Base-by-base conservation (phyloP, 768 basidiomycete species). In the Auricularia cornea region DNA sequence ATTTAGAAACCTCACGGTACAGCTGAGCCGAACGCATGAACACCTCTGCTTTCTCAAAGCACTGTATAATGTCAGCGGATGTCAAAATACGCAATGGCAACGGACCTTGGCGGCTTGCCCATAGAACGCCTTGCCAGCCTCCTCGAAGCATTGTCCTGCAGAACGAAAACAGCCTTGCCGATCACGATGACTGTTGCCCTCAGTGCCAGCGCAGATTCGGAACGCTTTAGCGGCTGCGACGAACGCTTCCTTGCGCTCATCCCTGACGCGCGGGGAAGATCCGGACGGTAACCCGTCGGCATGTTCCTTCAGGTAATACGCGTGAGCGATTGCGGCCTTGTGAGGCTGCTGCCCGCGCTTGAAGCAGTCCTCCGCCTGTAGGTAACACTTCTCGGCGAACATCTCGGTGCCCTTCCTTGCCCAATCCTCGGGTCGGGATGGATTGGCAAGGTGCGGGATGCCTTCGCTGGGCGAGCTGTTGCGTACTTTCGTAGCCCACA, bases 291-390 rank as follows among this genome's bases (percentile, higher is more conserved):
- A 54, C 68, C 63, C 44, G 2, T 78, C 73, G 10, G 86, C 86
- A 31, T 77, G 69, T 65, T 83, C 80, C 61, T 84, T 79, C 4
- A 85, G 76, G 60, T 79, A 75, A 66, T 83, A 86, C 0, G 86
- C 83, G 8, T 79, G 65, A 2, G 84, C 78, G 11, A 85, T 76
- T 2, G 71, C 75, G 18, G 72, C 78, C 70, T 85, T 77, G 18
- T 77, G 76, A 0, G 65, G 71, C 59, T 76, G 68, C 1, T 65
- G 71, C 1, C 86, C 87, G 3, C 80, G 77, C 57, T 79, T 76
- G 54, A 80, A 86, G 62, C 82, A 83, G 59, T 82, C 76, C 74
- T 77, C 79, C 0, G 86, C 84, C 64, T 86, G 82, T 2, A 75
- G 68, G 65, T 81, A 87, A 41, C 76, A 74, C 40, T 79, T 74